These are phyloP conservation scores for Dryadomyces quercus-mongolicae DNA, from an alignment of 2,329 filamentous ascomycete genomes.

Conservation along the genomic window DNA sequence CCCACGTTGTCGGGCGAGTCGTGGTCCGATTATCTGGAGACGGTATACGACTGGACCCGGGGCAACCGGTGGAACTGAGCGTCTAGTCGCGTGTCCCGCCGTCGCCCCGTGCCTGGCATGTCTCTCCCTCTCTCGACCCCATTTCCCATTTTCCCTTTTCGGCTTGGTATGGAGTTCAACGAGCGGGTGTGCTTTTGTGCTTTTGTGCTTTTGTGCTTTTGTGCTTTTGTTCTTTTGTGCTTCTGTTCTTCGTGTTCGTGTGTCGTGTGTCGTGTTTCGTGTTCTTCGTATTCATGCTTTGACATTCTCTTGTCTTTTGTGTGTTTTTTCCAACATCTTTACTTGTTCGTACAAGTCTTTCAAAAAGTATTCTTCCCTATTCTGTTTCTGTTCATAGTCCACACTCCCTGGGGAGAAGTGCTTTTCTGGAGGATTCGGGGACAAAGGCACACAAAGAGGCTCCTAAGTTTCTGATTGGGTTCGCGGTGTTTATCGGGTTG, in stretches of 20 bases:
- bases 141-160: not conserved
- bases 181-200: not conserved
- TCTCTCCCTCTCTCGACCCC: too few species aligned
- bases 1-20: slow-evolving; percentile 8
- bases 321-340: too few species aligned
- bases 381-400: too few species aligned
- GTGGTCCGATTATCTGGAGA: slow-evolving; percentile 16
- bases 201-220: not conserved
- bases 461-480: too few species aligned
- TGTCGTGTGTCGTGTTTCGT: not conserved
- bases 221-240: not conserved
- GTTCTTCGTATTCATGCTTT: not conserved
- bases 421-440: too few species aligned
- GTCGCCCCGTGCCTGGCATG: not conserved
- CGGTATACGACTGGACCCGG: slow-evolving; percentile 13
- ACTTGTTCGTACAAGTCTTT: too few species aligned
- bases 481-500: too few species aligned
- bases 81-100: not conserved
- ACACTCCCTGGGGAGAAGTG: too few species aligned
- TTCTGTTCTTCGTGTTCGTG: not conserved
- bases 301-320: too few species aligned
- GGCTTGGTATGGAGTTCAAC: too few species aligned
- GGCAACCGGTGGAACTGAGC: slow-evolving; percentile 11
- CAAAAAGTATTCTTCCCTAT: too few species aligned
- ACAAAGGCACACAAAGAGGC: too few species aligned